A percentile compares a stretch with the other conserved stretches of the same genome.
Evolutionary conservation across 2,329 filamentous ascomycete species (phyloP).

Genomic region (Aspergillus ruber): DNA sequence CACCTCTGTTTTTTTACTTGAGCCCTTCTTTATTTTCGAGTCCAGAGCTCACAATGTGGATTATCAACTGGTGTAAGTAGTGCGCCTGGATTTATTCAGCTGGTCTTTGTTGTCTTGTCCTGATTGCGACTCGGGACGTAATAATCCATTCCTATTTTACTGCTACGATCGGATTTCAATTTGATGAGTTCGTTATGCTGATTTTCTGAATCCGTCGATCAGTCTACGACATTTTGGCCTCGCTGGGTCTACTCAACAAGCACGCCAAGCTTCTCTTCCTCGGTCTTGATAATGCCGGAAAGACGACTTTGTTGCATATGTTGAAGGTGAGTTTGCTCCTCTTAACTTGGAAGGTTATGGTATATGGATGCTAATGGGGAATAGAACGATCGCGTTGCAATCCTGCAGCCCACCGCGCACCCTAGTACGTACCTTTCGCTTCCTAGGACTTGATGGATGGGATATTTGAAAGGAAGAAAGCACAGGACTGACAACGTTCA

Average conservation of each 20-base stretch:
- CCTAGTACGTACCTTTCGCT: conserved; percentile 59
- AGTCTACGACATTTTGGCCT: conserved; percentile 89
- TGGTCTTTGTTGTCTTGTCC: not conserved
- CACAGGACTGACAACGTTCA: conserved; percentile 29
- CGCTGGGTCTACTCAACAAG: conserved; percentile 85
- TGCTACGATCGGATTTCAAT: too few relatives aligned
- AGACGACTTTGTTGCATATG: conserved; percentile 92
- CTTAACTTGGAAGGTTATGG: not conserved
- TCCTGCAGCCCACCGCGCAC: conserved; percentile 84
- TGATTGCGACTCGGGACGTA: not conserved
- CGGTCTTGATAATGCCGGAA: conserved; percentile 88
- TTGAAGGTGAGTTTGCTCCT: conserved; percentile 63
- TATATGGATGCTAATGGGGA: conserved; percentile 5
- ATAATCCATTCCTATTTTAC: not conserved
- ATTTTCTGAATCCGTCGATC: conserved; percentile 12
- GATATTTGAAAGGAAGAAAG: conserved; percentile 1
- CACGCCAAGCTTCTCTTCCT: conserved; percentile 92
- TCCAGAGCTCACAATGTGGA: conserved; percentile 61
- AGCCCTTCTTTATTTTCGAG: conserved; percentile 1
- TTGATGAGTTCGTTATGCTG: too few relatives aligned
- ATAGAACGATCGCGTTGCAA: conserved; percentile 86
- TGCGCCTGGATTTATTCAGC: conserved; percentile 1
- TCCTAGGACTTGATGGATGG: not conserved
- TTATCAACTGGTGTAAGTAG: conserved; percentile 84
- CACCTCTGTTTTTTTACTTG: not conserved